Conservation (phyloP, 23 red algal genomes). For the Gracilaria vermiculophylla region DNA sequence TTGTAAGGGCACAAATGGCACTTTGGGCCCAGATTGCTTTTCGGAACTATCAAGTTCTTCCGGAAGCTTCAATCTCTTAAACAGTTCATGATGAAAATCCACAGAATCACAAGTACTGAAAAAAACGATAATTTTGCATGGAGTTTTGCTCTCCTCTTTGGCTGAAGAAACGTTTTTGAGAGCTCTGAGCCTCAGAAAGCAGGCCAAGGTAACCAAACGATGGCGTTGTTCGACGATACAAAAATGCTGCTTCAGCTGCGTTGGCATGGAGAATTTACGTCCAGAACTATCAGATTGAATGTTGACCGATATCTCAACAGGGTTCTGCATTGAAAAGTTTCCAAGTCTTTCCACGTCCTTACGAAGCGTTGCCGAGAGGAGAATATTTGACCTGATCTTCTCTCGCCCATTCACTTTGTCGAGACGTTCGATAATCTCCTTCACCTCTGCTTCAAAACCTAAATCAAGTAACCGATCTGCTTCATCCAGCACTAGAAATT, state of each 20-base stretch:
- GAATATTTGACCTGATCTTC: constrained; percentile 55
- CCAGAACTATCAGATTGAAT: neutral
- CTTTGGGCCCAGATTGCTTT: neutral
- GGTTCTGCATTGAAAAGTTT: constrained; percentile 52
- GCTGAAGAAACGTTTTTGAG: constrained; percentile 19
- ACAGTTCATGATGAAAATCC: constrained; percentile 80
- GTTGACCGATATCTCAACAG: constrained; percentile 57
- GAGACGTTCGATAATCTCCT: constrained; percentile 65
- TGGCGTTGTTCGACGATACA: constrained; percentile 80
- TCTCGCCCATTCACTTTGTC: constrained; percentile 6
- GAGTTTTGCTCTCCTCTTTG: neutral
- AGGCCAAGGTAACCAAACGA: constrained; percentile 67
- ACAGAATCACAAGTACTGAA: constrained; percentile 91
- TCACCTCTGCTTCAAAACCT: constrained; percentile 80
- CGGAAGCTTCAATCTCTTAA: constrained; percentile 51
- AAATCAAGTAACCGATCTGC: constrained; percentile 94
- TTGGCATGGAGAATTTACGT: constrained; percentile 55
- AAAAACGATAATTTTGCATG: constrained; percentile 88
- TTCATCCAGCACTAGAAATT: constrained; percentile 94
- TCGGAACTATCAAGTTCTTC: constrained; percentile 21
- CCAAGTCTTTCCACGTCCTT: constrained; percentile 72
- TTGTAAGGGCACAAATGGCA: constrained; percentile 38
- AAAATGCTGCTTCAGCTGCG: constrained; percentile 67
- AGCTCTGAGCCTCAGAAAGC: constrained; percentile 64
- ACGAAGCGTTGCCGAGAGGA: constrained; percentile 73